A percentile compares a stretch with the other conserved stretches of the same genome.
Conservation (phyloP, 176 grass and related monocot genomes). For the Phoenix roebelenii region DNA sequence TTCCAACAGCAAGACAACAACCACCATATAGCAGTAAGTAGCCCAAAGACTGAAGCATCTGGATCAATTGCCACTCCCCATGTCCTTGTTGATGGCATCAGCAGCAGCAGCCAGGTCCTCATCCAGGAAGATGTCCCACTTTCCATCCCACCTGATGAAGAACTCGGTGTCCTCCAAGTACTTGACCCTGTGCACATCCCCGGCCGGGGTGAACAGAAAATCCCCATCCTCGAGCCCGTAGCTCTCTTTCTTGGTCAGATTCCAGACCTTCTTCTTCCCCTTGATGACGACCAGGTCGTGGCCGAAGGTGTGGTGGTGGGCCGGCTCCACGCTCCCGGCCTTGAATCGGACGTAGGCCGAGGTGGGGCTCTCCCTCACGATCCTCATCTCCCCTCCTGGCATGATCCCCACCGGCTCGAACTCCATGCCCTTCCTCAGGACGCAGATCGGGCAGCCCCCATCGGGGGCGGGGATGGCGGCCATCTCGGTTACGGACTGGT, state of each 20-base stretch:
- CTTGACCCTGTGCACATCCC: constrained; percentile 77
- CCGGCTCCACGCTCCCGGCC: constrained; percentile 83
- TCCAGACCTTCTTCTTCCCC: constrained; percentile 89
- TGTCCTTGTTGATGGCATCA: constrained; percentile 39
- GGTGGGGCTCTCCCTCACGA: constrained; percentile 83
- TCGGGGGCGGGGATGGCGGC: constrained; percentile 38
- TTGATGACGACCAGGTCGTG: constrained; percentile 85
- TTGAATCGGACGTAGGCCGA: constrained; percentile 84
- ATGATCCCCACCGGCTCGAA: constrained; percentile 80
- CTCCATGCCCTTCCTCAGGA: constrained; percentile 65
- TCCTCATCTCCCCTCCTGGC: constrained; percentile 87
- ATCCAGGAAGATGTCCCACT: constrained; percentile 92
- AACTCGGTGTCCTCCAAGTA: constrained; percentile 86
- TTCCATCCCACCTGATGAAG: constrained; percentile 89
- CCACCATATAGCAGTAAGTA: too few relatives aligned
- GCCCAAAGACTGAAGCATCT: too few relatives aligned
- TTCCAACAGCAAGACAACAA: too few relatives aligned
- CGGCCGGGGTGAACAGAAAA: constrained; percentile 77
- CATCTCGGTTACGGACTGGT: constrained; percentile 62
- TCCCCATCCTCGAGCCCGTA: constrained; percentile 64
- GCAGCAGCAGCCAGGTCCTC: constrained; percentile 57
- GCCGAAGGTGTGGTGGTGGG: constrained; percentile 96
- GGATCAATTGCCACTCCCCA: too few relatives aligned
- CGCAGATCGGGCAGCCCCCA: constrained; percentile 59
- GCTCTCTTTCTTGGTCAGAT: constrained; percentile 86